Evolutionary conservation across 345 rosid genomes (phyloP), one percentile per base, ranked within the genome.

Genomic region (Brassica incana): DNA sequence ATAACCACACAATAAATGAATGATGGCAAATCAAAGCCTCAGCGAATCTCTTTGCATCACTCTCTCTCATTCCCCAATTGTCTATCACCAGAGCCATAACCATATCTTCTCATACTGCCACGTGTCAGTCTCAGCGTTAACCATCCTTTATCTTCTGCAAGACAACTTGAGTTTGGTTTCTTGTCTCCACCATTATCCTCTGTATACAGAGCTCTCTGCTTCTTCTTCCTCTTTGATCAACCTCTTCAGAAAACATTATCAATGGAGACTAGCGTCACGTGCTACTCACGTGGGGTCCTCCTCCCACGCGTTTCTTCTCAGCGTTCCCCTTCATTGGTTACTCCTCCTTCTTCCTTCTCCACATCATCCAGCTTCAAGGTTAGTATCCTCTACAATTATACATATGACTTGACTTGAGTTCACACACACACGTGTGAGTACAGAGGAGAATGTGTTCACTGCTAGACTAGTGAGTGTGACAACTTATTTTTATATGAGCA

Each of bases 251-350:
- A 35, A 35, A 65, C 32, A 30, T 20, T 65, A 74, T 65, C 72
- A 12, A 91, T 95, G 99, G 97, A 89, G 89, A 85, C 91, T 43
- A 79, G 90, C 59, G 67, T 90, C 82, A 81, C 92, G 16, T 86
- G 91, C 83, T 85, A 85, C 79, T 85, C 91, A 6, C 90, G 87
- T 36, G 94, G 93, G 78, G 85, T 86, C 62, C 74, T 89, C 74
- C 85, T 86, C 16, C 95, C 96, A 56, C 71, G 80, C 59, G 88
- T 87, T 81, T 88, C 93, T 74, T 88, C 96, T 85, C 88, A 87
- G 86, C 93, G 87, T 76, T 87, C 91, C 32, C 81, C 92, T 77
- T 84, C 91, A 73, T 35, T 85, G 32, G 83, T 83, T 73, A 86
- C 97, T 68, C 86, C 90, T 40, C 50, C 90, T 20, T 84, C 90